These are phyloP conservation scores for Mycena amicta DNA, from an alignment of 768 basidiomycete genomes.

Conservation along the genomic window DNA sequence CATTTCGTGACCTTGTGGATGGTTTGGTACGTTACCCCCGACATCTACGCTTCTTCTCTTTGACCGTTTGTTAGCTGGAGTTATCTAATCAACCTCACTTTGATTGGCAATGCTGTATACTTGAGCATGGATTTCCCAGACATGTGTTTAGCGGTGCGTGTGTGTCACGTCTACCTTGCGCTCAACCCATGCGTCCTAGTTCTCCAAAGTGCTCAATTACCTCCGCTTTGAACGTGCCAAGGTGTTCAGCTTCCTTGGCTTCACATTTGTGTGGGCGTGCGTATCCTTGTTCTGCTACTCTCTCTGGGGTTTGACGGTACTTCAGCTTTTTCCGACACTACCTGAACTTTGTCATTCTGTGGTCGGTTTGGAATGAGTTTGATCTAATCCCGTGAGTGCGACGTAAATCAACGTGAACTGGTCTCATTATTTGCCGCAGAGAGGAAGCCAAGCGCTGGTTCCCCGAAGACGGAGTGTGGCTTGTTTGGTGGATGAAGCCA, in stretches of 20 bases:
- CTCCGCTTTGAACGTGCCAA: constrained; percentile 69
- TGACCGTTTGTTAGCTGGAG: constrained; percentile 64
- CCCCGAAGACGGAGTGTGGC: constrained; percentile 65
- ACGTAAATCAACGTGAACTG: background rate
- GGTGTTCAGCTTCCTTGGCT: constrained; percentile 59
- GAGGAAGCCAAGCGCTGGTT: constrained; percentile 58
- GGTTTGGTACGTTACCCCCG: constrained; percentile 60
- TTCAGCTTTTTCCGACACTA: constrained; percentile 92
- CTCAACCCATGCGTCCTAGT: constrained; percentile 48
- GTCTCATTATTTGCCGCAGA: constrained; percentile 34
- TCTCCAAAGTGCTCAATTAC: constrained; percentile 89
- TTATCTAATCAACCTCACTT: constrained; percentile 76
- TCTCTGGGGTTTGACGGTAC: constrained; percentile 1
- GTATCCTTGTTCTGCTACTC: constrained; percentile 32
- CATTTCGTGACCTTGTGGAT: constrained; percentile 96
- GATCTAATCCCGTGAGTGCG: constrained; percentile 72
- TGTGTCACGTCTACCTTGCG: too few relatives aligned
- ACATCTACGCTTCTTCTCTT: background rate
- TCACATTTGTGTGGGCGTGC: constrained; percentile 81
- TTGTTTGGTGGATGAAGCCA: constrained; percentile 77
- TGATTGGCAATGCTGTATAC: constrained; percentile 89
- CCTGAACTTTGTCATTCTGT: constrained; percentile 82
- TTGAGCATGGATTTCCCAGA: constrained; percentile 98
- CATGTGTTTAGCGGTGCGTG: constrained; percentile 76
- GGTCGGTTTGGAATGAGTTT: constrained; percentile 83